Conservation (phyloP, 2,329 filamentous ascomycete species). For the Talaromyces sp. region DNA sequence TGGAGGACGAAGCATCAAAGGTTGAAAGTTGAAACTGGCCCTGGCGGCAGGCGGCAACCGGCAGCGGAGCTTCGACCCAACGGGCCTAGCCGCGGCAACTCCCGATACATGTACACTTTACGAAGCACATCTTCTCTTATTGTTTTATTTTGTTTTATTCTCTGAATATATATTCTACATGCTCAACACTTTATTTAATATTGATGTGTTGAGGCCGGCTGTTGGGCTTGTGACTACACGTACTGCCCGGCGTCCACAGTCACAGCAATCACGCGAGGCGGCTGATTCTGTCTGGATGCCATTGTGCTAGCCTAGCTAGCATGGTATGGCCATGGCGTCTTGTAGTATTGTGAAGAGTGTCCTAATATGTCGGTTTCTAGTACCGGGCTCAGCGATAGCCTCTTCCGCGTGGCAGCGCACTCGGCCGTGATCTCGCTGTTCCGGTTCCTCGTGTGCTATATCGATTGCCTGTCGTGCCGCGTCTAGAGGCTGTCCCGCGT, state of each 20-base stretch:
- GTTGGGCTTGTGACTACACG: background rate
- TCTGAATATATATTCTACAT: background rate
- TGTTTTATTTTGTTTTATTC: background rate
- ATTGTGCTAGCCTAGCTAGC: background rate
- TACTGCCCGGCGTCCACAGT: background rate
- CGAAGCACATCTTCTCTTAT: background rate
- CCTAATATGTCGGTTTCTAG: background rate
- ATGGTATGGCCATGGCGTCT: background rate
- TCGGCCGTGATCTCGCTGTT: slow-evolving; percentile 28
- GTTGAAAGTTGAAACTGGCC: background rate
- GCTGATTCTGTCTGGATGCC: background rate
- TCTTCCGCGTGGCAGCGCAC: slow-evolving; percentile 36
- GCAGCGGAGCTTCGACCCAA: slow-evolving; percentile 9
- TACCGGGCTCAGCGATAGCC: slow-evolving; percentile 28
- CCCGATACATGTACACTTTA: slow-evolving; percentile 2
- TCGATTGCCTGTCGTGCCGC: slow-evolving; percentile 26
- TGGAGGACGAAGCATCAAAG: background rate
- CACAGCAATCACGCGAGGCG: background rate
- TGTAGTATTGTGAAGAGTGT: background rate
- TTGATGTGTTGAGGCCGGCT: background rate
- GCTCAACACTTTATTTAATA: background rate
- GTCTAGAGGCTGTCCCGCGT: slow-evolving; percentile 19
- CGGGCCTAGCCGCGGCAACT: slow-evolving; percentile 11
- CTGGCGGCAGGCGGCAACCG: slow-evolving; percentile 9
- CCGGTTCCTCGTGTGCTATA: slow-evolving; percentile 33